phyloP scores from a whole-genome alignment of 805 yeast genomes.

The Suhomyces sp. region DNA sequence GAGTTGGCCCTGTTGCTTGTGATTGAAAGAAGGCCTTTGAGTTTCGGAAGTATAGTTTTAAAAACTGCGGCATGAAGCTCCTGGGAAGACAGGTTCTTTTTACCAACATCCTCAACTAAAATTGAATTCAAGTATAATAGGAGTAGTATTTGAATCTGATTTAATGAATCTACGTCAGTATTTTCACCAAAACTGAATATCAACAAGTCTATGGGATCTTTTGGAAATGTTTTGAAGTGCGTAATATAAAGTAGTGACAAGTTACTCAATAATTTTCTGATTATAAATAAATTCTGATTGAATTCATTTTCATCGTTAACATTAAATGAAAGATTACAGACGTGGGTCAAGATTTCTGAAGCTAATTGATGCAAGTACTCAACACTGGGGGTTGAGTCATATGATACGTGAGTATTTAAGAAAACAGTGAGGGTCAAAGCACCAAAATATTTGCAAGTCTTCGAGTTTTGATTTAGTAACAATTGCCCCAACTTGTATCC shows the following conservation, averaged over 20 bases:
- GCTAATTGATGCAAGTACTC: constrained; percentile 1
- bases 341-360: constrained; percentile 6
- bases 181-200: constrained; percentile 2
- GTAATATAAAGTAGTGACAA: constrained; percentile 47
- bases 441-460: constrained; percentile 69
- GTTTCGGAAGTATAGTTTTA: constrained; percentile 27
- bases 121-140: constrained; percentile 41
- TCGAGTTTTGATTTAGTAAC: constrained; percentile 42
- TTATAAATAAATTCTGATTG: constrained; percentile 34
- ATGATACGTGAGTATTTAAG: constrained; percentile 32
- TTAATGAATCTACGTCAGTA: constrained; percentile 1
- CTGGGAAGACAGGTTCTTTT: constrained; percentile 22
- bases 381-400: not conserved
- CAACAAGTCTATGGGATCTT: constrained; percentile 9
- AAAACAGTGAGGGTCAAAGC: constrained; percentile 75
- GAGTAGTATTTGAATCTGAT: constrained; percentile 14
- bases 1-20: not conserved
- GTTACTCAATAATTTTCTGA: constrained; percentile 57
- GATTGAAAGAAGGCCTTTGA: constrained; percentile 15
- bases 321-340: constrained; percentile 5
- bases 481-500: constrained; percentile 59
- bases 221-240: constrained; percentile 34
- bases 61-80: constrained; percentile 40
- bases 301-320: not conserved
- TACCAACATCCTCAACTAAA: constrained; percentile 50